These are phyloP conservation scores for Gomphus sp. DNA, from an alignment of 1,284 basidiomycete species.

Conservation along the genomic window DNA sequence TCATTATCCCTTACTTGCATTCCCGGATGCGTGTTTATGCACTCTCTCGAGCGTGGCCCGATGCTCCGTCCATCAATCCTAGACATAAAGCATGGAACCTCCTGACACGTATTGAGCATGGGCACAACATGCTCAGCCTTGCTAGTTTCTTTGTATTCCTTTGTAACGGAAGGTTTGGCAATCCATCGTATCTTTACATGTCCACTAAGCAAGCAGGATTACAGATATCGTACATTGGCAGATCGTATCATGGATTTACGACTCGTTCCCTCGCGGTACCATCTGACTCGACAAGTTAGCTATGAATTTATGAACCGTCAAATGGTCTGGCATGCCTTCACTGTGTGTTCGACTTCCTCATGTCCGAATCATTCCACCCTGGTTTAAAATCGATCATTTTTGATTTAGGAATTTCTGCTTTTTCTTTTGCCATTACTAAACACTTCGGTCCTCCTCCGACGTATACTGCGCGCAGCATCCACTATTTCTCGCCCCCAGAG, in stretches of 20 bases:
- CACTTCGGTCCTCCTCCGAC: conserved; percentile 52
- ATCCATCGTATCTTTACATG: conserved; percentile 1
- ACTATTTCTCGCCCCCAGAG: conserved; percentile 27
- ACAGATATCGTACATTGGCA: conserved; percentile 77
- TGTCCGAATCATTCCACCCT: not conserved
- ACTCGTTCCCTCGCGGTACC: conserved; percentile 65
- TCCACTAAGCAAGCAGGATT: not conserved
- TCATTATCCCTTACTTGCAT: conserved; percentile 74
- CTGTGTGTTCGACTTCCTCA: conserved; percentile 43
- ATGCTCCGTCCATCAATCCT: conserved; percentile 70
- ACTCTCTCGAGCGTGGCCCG: conserved; percentile 82
- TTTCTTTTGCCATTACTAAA: conserved; percentile 86
- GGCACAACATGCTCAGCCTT: conserved; percentile 52
- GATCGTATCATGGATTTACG: conserved; percentile 78
- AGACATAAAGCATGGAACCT: conserved; percentile 71
- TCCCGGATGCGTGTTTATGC: conserved; percentile 67
- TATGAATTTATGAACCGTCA: conserved; percentile 99
- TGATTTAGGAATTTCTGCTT: conserved; percentile 81
- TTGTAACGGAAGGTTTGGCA: conserved; percentile 71
- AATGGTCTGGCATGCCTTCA: conserved; percentile 98
- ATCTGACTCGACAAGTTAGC: conserved; percentile 78
- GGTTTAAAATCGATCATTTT: not conserved
- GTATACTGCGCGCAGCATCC: conserved; percentile 32
- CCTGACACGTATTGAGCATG: conserved; percentile 60
- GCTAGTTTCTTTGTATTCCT: conserved; percentile 80